Evolutionary conservation across 768 basidiomycete genomes (phyloP), one percentile per base, ranked within the genome.

Genomic region (Mycena galopus): DNA sequence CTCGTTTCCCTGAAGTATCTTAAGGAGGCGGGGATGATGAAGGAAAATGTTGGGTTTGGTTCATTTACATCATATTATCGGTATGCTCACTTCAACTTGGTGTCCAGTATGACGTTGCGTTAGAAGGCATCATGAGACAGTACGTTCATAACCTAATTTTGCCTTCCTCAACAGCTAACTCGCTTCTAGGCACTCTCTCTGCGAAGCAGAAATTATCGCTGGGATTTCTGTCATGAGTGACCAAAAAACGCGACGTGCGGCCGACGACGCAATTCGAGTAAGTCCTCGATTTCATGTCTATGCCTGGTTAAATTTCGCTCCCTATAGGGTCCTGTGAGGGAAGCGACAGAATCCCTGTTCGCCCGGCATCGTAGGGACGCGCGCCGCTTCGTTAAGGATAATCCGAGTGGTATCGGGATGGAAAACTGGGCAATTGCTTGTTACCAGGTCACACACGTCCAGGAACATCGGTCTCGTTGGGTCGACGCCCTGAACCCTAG

Each of bases 181-280:
- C 1, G n/a, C 16, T 19, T 21, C 8, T 27, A 74, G 73, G 51
- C 63, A 75, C 50, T 60, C 23, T 62, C 62, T 75, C 2, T 71
- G 65, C 37, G 75, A 75, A 23, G 75, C 72, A 4, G 75, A 75
- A 59, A 64, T 75, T 16, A 56, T 73, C 29, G 69, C 75, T 0
- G 75, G 75, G 4, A 72, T 75, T 17, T 59, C 65, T 0, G 58
- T 73, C 47, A 70, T 68, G 68, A 64, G 69, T n/a, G 75, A 73
- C n/a, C 65, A 71, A 30, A 58, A 65, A 37, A 30, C 50, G 23
- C 71, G 72, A 9, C 64, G 75, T 1, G 72, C 68, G 1, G 72
- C 69, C 16, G 75, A 75, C 37, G 71, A 73, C 64, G 75, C 75
- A 1, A 73, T 71, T 6, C 68, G 75, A 39, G 70, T 74, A n/a